Percentiles rank a stretch among this genome's conserved stretches.
Evolutionary conservation across 768 basidiomycete genomes (phyloP).

Genomic region (Nevesoporus exiguus): DNA sequence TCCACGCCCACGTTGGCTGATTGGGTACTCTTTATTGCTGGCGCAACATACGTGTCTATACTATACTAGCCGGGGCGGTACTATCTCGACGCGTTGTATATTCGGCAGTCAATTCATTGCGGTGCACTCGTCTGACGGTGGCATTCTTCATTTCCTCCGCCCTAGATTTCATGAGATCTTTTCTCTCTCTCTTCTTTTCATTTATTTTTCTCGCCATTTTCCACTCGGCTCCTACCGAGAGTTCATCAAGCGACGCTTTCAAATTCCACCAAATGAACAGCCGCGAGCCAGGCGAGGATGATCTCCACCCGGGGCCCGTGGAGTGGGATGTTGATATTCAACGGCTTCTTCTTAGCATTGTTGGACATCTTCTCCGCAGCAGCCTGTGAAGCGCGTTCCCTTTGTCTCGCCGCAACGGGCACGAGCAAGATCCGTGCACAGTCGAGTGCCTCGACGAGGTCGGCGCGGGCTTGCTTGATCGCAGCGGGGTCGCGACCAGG

Average conservation of each 20-base stretch:
- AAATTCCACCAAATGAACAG: constrained; percentile 73
- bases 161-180: constrained; percentile 19
- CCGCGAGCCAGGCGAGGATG: constrained; percentile 80
- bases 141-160: not conserved
- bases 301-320: constrained; percentile 87
- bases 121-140: not conserved
- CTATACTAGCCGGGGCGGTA: not conserved
- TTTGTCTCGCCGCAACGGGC: constrained; percentile 63
- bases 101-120: not conserved
- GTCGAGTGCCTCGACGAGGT: constrained; percentile 58
- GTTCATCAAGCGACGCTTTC: constrained; percentile 37
- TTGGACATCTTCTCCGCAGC: constrained; percentile 45
- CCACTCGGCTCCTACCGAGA: not conserved
- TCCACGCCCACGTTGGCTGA: not conserved
- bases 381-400: constrained; percentile 51
- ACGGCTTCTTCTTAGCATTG: constrained; percentile 48
- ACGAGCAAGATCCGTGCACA: constrained; percentile 69
- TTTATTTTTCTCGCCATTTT: too few relatives aligned
- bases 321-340: constrained; percentile 75
- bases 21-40: too few relatives aligned
- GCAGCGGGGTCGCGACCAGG: constrained; percentile 22
- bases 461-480: constrained; percentile 25
- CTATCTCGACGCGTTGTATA: not conserved
- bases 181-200: too few relatives aligned
- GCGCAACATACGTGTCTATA: not conserved